Evolutionary conservation across 2,329 filamentous ascomycete genomes (phyloP).

Genomic region (Aspergillus clavatus): DNA sequence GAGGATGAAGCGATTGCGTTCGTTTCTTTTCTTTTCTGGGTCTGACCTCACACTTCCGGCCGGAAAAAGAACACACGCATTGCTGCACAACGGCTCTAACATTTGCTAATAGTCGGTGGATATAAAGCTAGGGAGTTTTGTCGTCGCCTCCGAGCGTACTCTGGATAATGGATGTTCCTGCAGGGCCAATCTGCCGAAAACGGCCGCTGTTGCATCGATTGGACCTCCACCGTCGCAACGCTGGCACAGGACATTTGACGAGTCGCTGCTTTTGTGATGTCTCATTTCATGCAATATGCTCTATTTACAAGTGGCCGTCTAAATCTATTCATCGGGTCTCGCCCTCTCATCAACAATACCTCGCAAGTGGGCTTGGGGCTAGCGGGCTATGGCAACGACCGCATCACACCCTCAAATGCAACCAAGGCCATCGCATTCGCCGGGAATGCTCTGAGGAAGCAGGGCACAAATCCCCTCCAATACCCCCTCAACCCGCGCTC

Average conservation of each 20-base stretch:
- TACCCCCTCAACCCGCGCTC: slow-evolving; percentile 76
- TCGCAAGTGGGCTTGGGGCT: no score
- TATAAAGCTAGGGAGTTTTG: no score
- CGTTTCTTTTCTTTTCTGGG: no score
- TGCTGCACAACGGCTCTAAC: no score
- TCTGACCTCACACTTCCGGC: background rate
- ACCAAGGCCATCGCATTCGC: slow-evolving; percentile 92
- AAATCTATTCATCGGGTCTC: background rate
- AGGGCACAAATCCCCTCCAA: slow-evolving; percentile 90
- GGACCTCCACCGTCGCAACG: background rate
- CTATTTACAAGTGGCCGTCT: background rate
- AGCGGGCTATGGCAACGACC: slow-evolving; percentile 44
- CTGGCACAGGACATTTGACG: background rate
- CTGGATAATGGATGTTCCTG: no score
- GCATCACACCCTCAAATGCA: slow-evolving; percentile 89
- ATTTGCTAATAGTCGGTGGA: no score
- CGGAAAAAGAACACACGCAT: background rate
- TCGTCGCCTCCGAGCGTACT: no score
- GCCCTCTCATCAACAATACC: no score
- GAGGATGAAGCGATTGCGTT: background rate
- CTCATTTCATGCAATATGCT: background rate
- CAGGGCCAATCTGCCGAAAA: no score
- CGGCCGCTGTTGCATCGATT: background rate
- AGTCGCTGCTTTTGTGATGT: background rate
- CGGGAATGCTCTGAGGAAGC: slow-evolving; percentile 88